Conservation (phyloP, 495 filamentous ascomycete genomes). For the Aspergillus bertholletiae region DNA sequence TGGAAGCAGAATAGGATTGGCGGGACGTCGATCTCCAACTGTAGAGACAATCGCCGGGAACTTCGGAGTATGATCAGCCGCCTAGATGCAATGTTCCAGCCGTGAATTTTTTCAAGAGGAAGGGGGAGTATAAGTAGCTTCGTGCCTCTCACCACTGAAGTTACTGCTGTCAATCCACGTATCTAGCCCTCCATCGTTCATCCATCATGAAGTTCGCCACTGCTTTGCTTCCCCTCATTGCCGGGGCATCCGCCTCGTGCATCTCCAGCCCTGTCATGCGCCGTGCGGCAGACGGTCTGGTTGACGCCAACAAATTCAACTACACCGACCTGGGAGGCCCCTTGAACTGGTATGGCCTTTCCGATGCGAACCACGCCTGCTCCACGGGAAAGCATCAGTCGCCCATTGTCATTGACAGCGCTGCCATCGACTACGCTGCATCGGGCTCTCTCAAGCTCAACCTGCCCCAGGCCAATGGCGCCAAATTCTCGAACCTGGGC, state of each 20-base stretch:
- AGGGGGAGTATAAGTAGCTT: too few species aligned
- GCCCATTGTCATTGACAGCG: conserved; percentile 55
- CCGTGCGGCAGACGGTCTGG: not conserved
- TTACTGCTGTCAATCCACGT: too few species aligned
- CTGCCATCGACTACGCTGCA: conserved; percentile 18
- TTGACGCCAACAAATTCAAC: conserved; percentile 7
- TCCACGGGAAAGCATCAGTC: conserved; percentile 56
- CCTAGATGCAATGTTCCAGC: too few species aligned
- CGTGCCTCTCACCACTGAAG: too few species aligned
- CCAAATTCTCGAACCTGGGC: conserved; percentile 57
- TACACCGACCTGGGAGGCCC: conserved; percentile 54
- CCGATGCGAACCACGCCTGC: conserved; percentile 38
- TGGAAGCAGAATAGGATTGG: too few species aligned
- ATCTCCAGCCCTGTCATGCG: too few species aligned
- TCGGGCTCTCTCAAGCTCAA: conserved; percentile 34
- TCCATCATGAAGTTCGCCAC: too few species aligned
- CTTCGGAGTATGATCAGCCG: too few species aligned
- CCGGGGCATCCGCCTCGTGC: not conserved
- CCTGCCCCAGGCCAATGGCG: conserved; percentile 35
- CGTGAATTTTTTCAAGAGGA: too few species aligned
- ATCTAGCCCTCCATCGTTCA: too few species aligned
- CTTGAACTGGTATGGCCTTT: conserved; percentile 54
- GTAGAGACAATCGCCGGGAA: too few species aligned
- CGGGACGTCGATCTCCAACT: too few species aligned
- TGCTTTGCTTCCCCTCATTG: not conserved